Evolutionary conservation across 371 early-diverging fungal species (phyloP).

Genomic region (Mortierella sp.): DNA sequence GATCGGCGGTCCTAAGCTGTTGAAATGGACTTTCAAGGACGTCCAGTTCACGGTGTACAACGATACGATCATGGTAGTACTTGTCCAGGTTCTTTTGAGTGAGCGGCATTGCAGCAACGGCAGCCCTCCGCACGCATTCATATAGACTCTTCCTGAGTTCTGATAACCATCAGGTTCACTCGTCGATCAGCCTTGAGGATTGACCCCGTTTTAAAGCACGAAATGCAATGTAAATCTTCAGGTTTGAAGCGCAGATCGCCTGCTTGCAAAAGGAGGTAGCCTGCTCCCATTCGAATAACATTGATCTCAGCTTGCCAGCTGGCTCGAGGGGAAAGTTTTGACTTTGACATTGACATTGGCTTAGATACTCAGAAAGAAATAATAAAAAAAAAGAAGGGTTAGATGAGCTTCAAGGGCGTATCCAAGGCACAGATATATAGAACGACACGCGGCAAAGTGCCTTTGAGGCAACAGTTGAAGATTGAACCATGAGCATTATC

Average conservation of each 20-base stretch:
- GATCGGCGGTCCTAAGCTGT: no score
- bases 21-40: constrained; percentile 38
- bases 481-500: no score
- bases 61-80: constrained; percentile 29
- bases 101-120: constrained; percentile 16
- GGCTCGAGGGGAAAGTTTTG: constrained; percentile 16
- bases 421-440: constrained; percentile 14
- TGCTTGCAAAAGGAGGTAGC: constrained; percentile 26
- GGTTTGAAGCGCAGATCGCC: constrained; percentile 24
- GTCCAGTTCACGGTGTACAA: constrained; percentile 26
- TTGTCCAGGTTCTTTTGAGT: constrained; percentile 26
- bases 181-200: constrained; percentile 25
- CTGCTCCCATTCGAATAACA: constrained; percentile 33
- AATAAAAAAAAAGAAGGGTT: constrained; percentile 22
- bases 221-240: constrained; percentile 20
- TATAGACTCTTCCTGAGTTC: constrained; percentile 22
- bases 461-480: neutral
- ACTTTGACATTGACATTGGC: constrained; percentile 7
- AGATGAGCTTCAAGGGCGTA: constrained; percentile 8
- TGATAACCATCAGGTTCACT: constrained; percentile 21
- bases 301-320: constrained; percentile 25
- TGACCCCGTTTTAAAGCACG: constrained; percentile 18
- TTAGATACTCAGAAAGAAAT: no score
- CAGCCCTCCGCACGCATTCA: constrained; percentile 31
- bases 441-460: constrained; percentile 10